These are phyloP conservation scores for Dipteronia dyeriana DNA, from an alignment of 345 rosid species.

Conservation along the genomic window DNA sequence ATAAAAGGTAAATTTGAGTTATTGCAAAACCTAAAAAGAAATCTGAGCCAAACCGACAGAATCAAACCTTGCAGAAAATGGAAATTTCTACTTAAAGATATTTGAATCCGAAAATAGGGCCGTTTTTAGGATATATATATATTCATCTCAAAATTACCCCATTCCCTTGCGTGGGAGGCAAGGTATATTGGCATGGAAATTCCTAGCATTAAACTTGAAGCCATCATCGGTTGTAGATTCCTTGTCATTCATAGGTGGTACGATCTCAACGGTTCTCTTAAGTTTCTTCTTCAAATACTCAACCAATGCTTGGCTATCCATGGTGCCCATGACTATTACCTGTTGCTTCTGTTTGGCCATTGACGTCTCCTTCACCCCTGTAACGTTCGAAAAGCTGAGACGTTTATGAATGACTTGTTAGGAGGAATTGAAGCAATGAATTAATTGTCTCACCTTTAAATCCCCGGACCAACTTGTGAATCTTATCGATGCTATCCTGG, in stretches of 20 bases:
- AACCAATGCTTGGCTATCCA: constrained; percentile 59
- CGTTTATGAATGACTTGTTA: too few species aligned
- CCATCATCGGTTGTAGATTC: background rate
- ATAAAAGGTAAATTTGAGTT: too few species aligned
- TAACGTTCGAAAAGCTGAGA: background rate
- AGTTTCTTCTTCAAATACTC: constrained; percentile 54
- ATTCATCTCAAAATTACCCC: too few species aligned
- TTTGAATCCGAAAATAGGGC: too few species aligned
- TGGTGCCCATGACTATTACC: constrained; percentile 55
- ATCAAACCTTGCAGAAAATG: too few species aligned
- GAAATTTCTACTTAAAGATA: too few species aligned
- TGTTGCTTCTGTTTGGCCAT: constrained; percentile 57
- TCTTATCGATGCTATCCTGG: constrained; percentile 68
- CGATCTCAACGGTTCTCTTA: constrained; percentile 56
- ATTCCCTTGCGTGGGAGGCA: too few species aligned
- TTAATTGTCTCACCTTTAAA: constrained; percentile 49
- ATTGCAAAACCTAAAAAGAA: too few species aligned
- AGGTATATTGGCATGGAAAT: too few species aligned
- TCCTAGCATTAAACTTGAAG: too few species aligned
- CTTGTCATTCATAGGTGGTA: constrained; percentile 62
- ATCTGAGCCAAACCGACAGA: too few species aligned
- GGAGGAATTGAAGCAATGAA: background rate
- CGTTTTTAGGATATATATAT: too few species aligned
- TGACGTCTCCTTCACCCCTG: constrained; percentile 56
- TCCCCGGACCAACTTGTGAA: constrained; percentile 42